A percentile compares a stretch with the other conserved stretches of the same genome.
phyloP scores from a whole-genome alignment of 164 flowering plant genomes.

The Piper betle region DNA sequence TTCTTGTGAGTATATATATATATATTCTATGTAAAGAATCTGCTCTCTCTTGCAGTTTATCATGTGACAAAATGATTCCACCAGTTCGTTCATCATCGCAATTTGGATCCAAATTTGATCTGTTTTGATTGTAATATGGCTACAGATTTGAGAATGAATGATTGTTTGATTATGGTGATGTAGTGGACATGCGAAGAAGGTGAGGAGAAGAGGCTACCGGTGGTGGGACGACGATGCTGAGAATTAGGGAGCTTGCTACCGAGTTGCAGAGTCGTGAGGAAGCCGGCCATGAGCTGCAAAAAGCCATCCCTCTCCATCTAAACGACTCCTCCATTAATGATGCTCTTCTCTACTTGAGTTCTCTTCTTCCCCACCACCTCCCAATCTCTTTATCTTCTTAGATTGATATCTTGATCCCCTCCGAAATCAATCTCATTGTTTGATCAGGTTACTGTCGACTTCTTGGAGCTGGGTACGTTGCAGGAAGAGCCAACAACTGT shows the following conservation, averaged over 20 bases:
- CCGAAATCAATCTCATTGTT: not conserved
- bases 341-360: conserved; percentile 30
- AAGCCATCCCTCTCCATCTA: conserved; percentile 24
- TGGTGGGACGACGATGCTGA: conserved; percentile 19
- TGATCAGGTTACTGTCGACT: conserved; percentile 24
- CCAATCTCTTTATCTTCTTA: not conserved
- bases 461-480: conserved; percentile 22
- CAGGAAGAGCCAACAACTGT: conserved; percentile 10
- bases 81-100: no score
- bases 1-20: conserved; percentile 24
- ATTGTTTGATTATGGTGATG: not conserved
- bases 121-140: not conserved
- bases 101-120: not conserved
- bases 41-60: not conserved
- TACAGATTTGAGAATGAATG: not conserved
- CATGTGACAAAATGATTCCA: not conserved
- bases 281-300: conserved; percentile 9
- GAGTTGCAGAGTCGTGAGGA: conserved; percentile 7
- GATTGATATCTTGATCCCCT: not conserved
- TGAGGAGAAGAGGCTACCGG: conserved; percentile 3
- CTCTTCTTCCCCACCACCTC: not conserved
- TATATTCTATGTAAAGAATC: not conserved
- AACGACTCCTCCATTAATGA: conserved; percentile 14
- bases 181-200: not conserved
- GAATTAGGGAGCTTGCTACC: conserved; percentile 26